Evolutionary conservation across 2,329 filamentous ascomycete species (phyloP).

Genomic region (Corynespora cassiicola): DNA sequence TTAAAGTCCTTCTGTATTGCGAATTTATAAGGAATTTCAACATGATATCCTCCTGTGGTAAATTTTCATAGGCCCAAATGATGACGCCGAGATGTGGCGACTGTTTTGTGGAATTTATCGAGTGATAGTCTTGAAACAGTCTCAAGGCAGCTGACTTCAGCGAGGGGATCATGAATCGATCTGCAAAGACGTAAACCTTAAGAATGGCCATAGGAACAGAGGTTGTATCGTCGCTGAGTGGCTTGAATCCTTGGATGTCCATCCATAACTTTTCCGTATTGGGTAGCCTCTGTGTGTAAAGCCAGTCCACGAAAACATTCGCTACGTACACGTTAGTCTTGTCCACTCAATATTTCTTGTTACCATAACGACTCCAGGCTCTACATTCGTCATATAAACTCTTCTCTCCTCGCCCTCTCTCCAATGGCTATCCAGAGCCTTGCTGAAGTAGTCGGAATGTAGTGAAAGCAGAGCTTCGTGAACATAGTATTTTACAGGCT

Average conservation of each 20-base stretch:
- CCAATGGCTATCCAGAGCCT: slow-evolving; percentile 16
- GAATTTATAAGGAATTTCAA: too few species aligned
- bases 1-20: too few species aligned
- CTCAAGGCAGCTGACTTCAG: neutral
- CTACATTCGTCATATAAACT: slow-evolving; percentile 16
- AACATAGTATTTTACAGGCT: slow-evolving; percentile 10
- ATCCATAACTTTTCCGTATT: neutral
- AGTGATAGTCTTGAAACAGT: neutral
- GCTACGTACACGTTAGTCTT: neutral
- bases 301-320: slow-evolving; percentile 21
- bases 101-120: too few species aligned
- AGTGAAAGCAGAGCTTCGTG: slow-evolving; percentile 16
- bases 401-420: slow-evolving; percentile 15
- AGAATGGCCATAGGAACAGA: slow-evolving; percentile 10
- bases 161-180: slow-evolving; percentile 11
- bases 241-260: neutral
- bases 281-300: slow-evolving; percentile 11
- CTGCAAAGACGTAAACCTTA: slow-evolving; percentile 15
- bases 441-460: slow-evolving; percentile 20
- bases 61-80: too few species aligned
- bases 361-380: slow-evolving; percentile 5
- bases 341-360: neutral
- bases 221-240: too few species aligned
- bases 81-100: too few species aligned
- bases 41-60: too few species aligned